These are phyloP conservation scores for Colletotrichum trifolii DNA, from an alignment of 2,329 filamentous ascomycete genomes.

Conservation along the genomic window DNA sequence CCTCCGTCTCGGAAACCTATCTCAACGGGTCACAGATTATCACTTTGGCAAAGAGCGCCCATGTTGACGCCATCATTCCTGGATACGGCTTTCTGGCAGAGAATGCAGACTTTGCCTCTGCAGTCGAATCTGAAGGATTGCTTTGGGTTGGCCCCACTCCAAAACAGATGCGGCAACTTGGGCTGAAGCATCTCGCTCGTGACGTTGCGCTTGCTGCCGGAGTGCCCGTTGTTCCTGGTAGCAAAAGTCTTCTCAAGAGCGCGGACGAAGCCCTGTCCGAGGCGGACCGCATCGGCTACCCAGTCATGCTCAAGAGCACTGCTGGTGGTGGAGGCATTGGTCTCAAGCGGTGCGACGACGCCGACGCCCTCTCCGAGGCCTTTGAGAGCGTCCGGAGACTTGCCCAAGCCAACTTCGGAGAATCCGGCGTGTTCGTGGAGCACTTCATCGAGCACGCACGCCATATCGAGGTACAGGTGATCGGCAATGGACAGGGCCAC, in stretches of 20 bases:
- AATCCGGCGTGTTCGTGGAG: slow-evolving; percentile 54
- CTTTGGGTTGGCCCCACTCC: slow-evolving; percentile 69
- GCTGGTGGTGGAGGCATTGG: slow-evolving; percentile 60
- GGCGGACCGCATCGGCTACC: slow-evolving; percentile 47
- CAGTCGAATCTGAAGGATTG: slow-evolving; percentile 64
- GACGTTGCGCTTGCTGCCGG: slow-evolving; percentile 44
- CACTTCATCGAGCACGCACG: slow-evolving; percentile 52
- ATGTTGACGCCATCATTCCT: slow-evolving; percentile 69
- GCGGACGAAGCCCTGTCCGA: slow-evolving; percentile 43
- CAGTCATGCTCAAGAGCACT: slow-evolving; percentile 60
- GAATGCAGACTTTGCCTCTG: slow-evolving; percentile 69
- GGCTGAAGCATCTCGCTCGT: slow-evolving; percentile 52
- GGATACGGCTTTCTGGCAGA: slow-evolving; percentile 77
- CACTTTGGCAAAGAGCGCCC: slow-evolving; percentile 59
- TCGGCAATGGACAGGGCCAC: slow-evolving; percentile 56
- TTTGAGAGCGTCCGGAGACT: slow-evolving; percentile 52
- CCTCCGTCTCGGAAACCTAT: slow-evolving; percentile 60
- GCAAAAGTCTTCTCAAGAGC: slow-evolving; percentile 40
- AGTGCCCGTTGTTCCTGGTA: slow-evolving; percentile 51
- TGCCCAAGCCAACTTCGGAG: slow-evolving; percentile 55
- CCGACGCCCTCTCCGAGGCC: slow-evolving; percentile 43
- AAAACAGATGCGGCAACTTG: slow-evolving; percentile 51
- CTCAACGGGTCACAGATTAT: slow-evolving; percentile 73
- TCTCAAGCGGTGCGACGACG: slow-evolving; percentile 50
- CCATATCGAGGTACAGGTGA: slow-evolving; percentile 62